These are phyloP conservation scores for Penicillium sp. DNA, from an alignment of 2,329 filamentous ascomycete species.

Conservation along the genomic window DNA sequence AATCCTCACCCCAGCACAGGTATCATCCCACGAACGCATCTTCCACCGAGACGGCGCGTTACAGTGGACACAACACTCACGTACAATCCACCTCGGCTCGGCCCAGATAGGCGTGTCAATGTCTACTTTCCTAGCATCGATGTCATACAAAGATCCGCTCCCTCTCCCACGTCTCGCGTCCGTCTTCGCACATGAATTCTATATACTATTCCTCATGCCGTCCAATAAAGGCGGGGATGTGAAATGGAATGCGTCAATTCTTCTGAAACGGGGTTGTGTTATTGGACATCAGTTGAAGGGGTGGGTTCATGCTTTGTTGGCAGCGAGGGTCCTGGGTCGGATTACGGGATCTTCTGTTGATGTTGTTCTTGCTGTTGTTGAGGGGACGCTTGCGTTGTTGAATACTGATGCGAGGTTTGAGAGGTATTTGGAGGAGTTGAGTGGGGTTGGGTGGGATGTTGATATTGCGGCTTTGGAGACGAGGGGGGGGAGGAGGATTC, in stretches of 20 bases:
- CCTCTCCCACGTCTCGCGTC: conserved; percentile 50
- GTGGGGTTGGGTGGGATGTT: conserved; percentile 63
- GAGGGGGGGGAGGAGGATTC: conserved; percentile 48
- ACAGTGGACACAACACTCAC: conserved; percentile 45
- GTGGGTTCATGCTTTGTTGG: conserved; percentile 60
- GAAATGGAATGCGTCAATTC: conserved; percentile 52
- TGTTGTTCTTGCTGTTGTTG: conserved; percentile 36
- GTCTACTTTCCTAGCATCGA: conserved; percentile 25
- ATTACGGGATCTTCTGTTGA: not conserved
- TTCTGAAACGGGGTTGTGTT: conserved; percentile 59
- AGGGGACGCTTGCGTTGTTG: conserved; percentile 45
- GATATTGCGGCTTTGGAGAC: conserved; percentile 66
- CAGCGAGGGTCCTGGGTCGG: conserved; percentile 35
- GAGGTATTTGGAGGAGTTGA: conserved; percentile 43
- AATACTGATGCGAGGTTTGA: conserved; percentile 45
- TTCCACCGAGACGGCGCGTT: conserved; percentile 66
- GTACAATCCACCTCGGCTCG: conserved; percentile 46
- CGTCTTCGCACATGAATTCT: conserved; percentile 53
- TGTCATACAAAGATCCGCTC: conserved; percentile 30
- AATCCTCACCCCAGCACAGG: conserved; percentile 60
- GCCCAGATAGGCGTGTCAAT: conserved; percentile 56
- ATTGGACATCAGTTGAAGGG: conserved; percentile 56
- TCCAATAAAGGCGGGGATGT: not conserved
- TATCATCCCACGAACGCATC: conserved; percentile 58
- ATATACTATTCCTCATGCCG: conserved; percentile 60